These are phyloP conservation scores for Mycena galericulata DNA, from an alignment of 768 basidiomycete genomes.

Conservation along the genomic window DNA sequence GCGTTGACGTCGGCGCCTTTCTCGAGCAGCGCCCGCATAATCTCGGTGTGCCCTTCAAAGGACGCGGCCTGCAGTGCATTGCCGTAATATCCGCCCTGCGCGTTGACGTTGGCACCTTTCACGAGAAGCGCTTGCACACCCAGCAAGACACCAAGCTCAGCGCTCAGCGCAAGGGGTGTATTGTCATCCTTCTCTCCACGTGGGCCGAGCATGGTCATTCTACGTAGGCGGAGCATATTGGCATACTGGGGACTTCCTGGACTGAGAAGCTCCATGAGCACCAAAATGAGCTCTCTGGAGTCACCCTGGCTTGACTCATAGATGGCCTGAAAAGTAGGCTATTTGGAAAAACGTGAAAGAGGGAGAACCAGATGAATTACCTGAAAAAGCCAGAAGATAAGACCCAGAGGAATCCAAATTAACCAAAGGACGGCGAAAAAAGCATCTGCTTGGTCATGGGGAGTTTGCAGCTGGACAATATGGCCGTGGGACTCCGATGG, in stretches of 20 bases:
- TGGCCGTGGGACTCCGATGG: too few relatives aligned
- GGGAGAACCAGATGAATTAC: slow-evolving; percentile 6
- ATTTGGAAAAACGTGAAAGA: not conserved
- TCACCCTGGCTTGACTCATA: not conserved
- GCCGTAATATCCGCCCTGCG: too few relatives aligned
- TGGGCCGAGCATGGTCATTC: not conserved
- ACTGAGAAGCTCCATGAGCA: not conserved
- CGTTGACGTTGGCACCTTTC: too few relatives aligned
- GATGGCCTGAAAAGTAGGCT: not conserved
- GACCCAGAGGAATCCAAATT: not conserved
- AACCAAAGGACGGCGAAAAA: not conserved
- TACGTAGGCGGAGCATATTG: not conserved
- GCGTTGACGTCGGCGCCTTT: too few relatives aligned
- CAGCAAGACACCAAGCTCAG: not conserved
- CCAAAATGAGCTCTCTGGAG: not conserved
- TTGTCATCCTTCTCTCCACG: not conserved
- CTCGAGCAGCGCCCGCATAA: not conserved
- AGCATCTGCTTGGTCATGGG: not conserved
- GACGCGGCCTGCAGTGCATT: not conserved
- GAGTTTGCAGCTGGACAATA: not conserved
- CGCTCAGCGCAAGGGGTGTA: not conserved
- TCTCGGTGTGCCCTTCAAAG: not conserved
- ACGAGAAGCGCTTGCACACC: not conserved
- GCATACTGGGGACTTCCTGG: not conserved
- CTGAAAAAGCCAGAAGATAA: not conserved